A percentile compares a stretch with the other conserved stretches of the same genome.
Conservation (phyloP, 2,329 filamentous ascomycete genomes). For the Venturia pyrina region DNA sequence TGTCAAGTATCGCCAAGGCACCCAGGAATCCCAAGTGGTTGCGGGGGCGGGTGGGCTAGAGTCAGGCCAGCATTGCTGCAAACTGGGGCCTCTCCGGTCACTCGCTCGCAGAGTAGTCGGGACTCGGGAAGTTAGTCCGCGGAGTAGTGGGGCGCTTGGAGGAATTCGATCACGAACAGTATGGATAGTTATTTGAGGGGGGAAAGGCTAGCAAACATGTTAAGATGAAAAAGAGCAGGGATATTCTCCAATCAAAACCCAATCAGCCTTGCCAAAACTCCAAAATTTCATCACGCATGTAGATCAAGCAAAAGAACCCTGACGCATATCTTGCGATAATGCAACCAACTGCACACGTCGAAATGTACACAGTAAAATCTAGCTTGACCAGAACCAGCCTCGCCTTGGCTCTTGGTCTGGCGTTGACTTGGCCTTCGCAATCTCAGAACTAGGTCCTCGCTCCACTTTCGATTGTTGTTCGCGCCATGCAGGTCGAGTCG, state of each 20-base stretch:
- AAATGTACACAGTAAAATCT: background rate
- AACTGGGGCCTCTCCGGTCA: background rate
- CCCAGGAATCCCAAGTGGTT: background rate
- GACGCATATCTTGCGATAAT: background rate
- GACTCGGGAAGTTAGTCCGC: background rate
- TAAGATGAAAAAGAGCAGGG: constrained; percentile 1
- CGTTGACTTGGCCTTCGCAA: background rate
- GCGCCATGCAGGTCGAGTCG: background rate
- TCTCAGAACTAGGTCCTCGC: background rate
- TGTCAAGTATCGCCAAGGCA: background rate
- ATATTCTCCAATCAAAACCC: constrained; percentile 4
- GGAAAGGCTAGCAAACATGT: background rate
- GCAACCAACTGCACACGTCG: background rate
- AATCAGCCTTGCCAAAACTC: background rate
- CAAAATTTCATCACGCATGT: background rate
- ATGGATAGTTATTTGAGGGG: background rate
- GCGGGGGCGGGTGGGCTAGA: background rate
- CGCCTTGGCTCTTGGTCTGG: background rate
- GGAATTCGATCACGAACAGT: too few relatives aligned
- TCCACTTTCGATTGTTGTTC: background rate
- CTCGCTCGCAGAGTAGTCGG: background rate
- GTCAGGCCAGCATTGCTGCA: background rate
- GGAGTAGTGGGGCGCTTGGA: background rate
- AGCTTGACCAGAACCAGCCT: constrained; percentile 27
- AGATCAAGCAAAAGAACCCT: background rate